Evolutionary conservation across 768 basidiomycete genomes (phyloP), one percentile per base, ranked within the genome.

Genomic region (Termitomyces sp.): DNA sequence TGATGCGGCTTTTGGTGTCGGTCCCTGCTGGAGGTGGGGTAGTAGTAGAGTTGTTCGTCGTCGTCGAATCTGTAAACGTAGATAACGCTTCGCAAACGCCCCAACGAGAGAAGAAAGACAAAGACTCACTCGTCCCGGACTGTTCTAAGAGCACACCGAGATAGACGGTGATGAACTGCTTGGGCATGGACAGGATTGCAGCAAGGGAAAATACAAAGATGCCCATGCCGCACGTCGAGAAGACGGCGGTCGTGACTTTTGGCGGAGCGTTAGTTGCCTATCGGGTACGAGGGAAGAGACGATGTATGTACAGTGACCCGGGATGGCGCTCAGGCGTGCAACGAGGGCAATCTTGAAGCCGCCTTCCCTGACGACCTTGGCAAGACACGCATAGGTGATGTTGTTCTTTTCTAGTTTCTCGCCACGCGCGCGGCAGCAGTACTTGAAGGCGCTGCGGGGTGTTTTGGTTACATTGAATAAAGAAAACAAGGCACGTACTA

Each of bases 141-240:
- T 81, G 73, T 61, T 88, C 82, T n/a, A 92, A 69, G 30, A 90
- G 76, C 32, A 91, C 92, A 36, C 94, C 94, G 16, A 95, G 80
- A 66, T 97, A 97, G 13, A 97, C 94, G 8, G 89, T 91, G 63
- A 93, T 81, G 64, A 97, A 87, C 69, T 97, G 94, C 67, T 95
- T 95, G 7, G 94, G 94, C 67, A 93, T 72, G 20, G 92, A 91
- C 18, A 94, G 74, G 63, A 94, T 72, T 4, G 93, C 88, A 24
- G 94, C 93, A 7, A 91, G 59, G 52, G 82, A 75, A 71, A 95
- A 97, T 30, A 85, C 77, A 64, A 85, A 73, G 61, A 94, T 86
- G 58, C 77, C 75, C 88, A 96, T 92, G 38, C 94, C 94, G 67
- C 92, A 94, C 4, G 93, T 87, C 2, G 92, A 83, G 67, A 95